Evolutionary conservation across 2,329 filamentous ascomycete genomes (phyloP).

Genomic region (Coniella lustricola): DNA sequence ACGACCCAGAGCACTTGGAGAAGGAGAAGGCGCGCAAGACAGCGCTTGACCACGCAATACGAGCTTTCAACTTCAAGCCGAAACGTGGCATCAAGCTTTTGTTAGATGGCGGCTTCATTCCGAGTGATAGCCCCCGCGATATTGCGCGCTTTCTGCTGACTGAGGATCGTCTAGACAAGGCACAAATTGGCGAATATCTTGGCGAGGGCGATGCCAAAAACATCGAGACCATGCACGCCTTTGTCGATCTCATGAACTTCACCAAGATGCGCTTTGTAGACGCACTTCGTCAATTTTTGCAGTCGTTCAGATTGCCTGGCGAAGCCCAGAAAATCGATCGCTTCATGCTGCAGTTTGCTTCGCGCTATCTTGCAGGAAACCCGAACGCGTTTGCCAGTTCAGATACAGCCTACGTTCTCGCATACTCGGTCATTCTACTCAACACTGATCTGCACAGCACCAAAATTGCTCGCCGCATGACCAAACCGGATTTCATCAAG

Average conservation of each 20-base stretch:
- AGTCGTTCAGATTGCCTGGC: constrained; percentile 89
- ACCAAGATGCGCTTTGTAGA: constrained; percentile 87
- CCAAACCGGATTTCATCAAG: constrained; percentile 95
- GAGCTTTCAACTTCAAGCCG: constrained; percentile 95
- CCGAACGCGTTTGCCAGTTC: constrained; percentile 97
- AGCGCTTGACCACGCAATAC: constrained; percentile 79
- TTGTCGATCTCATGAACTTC: constrained; percentile 94
- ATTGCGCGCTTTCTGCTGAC: constrained; percentile 76
- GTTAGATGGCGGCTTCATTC: constrained; percentile 79
- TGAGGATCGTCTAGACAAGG: constrained; percentile 84
- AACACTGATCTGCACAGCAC: constrained; percentile 93
- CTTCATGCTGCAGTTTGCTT: constrained; percentile 98
- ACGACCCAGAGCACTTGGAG: constrained; percentile 91
- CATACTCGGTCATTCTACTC: constrained; percentile 93
- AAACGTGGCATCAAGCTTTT: constrained; percentile 86
- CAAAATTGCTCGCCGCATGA: constrained; percentile 83
- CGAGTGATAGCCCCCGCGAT: constrained; percentile 68
- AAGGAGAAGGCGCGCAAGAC: constrained; percentile 93
- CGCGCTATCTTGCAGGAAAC: constrained; percentile 89
- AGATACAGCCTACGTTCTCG: constrained; percentile 91
- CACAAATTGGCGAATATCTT: constrained; percentile 86
- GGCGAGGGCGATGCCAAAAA: constrained; percentile 91
- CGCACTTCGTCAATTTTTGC: constrained; percentile 81
- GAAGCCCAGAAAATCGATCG: constrained; percentile 99
- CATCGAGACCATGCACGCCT: constrained; percentile 96